These are phyloP conservation scores for Backusella australiensis DNA, from an alignment of 192 early-diverging fungal genomes.

Conservation along the genomic window DNA sequence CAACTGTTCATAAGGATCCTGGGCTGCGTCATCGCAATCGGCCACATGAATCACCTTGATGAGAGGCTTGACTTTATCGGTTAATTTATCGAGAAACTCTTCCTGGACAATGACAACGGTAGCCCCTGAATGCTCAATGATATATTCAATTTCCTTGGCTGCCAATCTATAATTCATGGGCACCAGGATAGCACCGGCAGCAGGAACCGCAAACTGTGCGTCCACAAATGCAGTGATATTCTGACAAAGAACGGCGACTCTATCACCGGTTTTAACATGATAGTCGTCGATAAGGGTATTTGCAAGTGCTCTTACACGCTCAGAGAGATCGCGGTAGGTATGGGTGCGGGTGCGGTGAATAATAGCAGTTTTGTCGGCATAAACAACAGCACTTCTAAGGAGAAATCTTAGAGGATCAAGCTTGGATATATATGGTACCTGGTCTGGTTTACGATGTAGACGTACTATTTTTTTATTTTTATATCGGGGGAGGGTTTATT, in stretches of 20 bases:
- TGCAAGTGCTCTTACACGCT: constrained; percentile 44
- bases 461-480: constrained; percentile 7
- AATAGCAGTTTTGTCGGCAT: constrained; percentile 47
- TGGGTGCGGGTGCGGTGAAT: constrained; percentile 35
- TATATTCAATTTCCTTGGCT: constrained; percentile 53
- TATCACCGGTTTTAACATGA: constrained; percentile 40
- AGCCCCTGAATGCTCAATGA: constrained; percentile 49
- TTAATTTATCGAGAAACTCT: constrained; percentile 35
- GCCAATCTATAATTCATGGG: constrained; percentile 57
- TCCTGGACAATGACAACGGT: constrained; percentile 49
- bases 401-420: constrained; percentile 57
- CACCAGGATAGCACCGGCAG: constrained; percentile 51
- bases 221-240: constrained; percentile 59
- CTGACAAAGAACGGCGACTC: constrained; percentile 52
- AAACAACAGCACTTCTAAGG: constrained; percentile 46
- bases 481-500: background rate
- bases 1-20: constrained; percentile 52
- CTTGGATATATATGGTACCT: constrained; percentile 24
- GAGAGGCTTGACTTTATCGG: background rate
- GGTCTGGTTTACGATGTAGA: constrained; percentile 14
- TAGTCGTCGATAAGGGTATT: constrained; percentile 37
- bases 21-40: constrained; percentile 22
- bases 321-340: constrained; percentile 46
- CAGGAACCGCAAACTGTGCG: constrained; percentile 61
- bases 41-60: background rate